Conservation (phyloP, 306 rosid species). For the Quercus glauca region DNA sequence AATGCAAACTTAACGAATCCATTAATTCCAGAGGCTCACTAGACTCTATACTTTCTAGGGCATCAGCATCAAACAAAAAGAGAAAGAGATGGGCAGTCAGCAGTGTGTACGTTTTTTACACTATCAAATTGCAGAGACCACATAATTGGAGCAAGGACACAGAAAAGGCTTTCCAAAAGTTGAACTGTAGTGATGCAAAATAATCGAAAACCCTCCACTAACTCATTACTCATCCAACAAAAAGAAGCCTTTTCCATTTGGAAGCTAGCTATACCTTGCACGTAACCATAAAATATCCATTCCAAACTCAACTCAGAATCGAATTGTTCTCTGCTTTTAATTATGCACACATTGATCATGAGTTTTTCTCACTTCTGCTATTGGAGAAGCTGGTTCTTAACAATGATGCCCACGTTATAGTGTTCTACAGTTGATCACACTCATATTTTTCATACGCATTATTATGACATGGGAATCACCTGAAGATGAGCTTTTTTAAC, state of each 20-base stretch:
- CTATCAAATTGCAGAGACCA: neutral
- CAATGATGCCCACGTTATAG: constrained; percentile 17
- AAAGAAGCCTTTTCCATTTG: constrained; percentile 4
- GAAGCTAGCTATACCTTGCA: constrained; percentile 19
- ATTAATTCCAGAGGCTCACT: neutral
- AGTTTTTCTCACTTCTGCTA: neutral
- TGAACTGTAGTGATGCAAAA: constrained; percentile 1
- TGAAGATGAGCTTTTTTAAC: too few relatives aligned
- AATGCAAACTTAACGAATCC: neutral
- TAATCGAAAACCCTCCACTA: constrained; percentile 21
- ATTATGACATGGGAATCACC: neutral
- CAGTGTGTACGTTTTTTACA: too few relatives aligned
- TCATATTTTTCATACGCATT: neutral
- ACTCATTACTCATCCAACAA: neutral
- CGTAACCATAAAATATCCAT: constrained; percentile 22
- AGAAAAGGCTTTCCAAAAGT: constrained; percentile 3
- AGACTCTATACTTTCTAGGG: neutral
- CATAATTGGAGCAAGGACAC: constrained; percentile 4
- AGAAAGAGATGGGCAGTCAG: neutral
- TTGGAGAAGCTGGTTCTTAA: constrained; percentile 2
- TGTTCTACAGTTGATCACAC: neutral
- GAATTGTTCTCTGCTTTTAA: constrained; percentile 11
- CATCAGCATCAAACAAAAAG: constrained; percentile 15
- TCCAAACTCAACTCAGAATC: constrained; percentile 34
- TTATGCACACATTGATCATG: neutral